Base-by-base conservation (phyloP, 192 early-diverging fungal species). In the Phlyctochytrium arcticum region DNA sequence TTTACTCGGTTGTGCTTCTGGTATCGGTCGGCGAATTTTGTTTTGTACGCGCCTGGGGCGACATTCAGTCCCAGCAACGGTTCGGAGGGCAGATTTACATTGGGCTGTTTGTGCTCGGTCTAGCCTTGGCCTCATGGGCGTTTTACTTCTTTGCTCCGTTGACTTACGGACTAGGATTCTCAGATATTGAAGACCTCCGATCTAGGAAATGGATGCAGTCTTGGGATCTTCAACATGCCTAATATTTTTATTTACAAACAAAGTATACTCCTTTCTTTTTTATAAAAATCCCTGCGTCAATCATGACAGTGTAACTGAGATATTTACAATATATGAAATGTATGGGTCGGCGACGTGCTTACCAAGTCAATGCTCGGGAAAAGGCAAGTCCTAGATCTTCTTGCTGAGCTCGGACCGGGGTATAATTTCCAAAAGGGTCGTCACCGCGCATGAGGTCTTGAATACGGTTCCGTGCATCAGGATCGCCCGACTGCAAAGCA, bases 221-320 rank as follows among this genome's bases (percentile, higher is more conserved):
- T n/a, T 98, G 94, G 88, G 93, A 98, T 62, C 79, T 96, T 17
- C 96, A 98, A 69, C 72, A 82, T 63, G 77, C 80, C 21, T 44
- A 2, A 44, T n/a, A n/a, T n/a, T n/a, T n/a, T n/a, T n/a, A n/a
- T n/a, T n/a, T n/a, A n/a, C n/a, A n/a, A n/a, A n/a, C n/a, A n/a
- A n/a, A n/a, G n/a, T n/a, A n/a, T n/a, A n/a, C n/a, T n/a, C n/a
- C n/a, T n/a, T n/a, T n/a, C n/a, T n/a, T n/a, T n/a, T n/a, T n/a
- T n/a, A n/a, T n/a, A n/a, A n/a, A n/a, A n/a, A n/a, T n/a, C n/a
- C n/a, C n/a, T n/a, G n/a, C n/a, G n/a, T n/a, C n/a, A n/a, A n/a
- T n/a, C n/a, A n/a, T n/a, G n/a, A n/a, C n/a, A n/a, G n/a, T n/a
- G n/a, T n/a, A n/a, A n/a, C n/a, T n/a, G n/a, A n/a, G n/a, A n/a